These are phyloP conservation scores for Quercus mongolica DNA, from an alignment of 306 rosid species.

Conservation along the genomic window DNA sequence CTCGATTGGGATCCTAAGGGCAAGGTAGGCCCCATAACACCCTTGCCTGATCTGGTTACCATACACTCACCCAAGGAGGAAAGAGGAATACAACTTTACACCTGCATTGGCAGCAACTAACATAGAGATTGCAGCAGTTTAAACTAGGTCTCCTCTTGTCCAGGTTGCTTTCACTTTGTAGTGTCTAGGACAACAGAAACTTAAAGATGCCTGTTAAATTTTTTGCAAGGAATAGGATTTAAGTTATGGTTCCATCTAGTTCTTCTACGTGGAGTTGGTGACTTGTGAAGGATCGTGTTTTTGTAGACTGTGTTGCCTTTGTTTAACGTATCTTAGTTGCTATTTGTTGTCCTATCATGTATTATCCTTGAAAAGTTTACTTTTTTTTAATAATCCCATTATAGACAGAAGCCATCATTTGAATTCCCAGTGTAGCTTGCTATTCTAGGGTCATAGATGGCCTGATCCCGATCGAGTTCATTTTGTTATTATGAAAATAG, in stretches of 20 bases:
- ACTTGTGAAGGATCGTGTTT: not conserved
- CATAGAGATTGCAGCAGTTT: constrained; percentile 22
- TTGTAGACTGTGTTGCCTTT: not conserved
- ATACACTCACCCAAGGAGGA: constrained; percentile 39
- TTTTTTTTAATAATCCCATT: not conserved
- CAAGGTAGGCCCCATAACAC: constrained; percentile 67
- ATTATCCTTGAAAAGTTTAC: no score
- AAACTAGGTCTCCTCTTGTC: not conserved
- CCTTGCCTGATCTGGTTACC: constrained; percentile 61
- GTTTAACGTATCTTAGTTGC: not conserved
- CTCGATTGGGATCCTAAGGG: constrained; percentile 83
- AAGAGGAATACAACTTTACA: constrained; percentile 24
- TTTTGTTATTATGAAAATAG: no score
- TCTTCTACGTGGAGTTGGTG: not conserved
- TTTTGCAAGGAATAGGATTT: not conserved
- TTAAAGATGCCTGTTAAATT: not conserved
- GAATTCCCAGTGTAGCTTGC: not conserved
- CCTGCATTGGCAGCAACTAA: constrained; percentile 9
- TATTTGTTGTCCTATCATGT: no score
- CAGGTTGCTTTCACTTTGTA: not conserved
- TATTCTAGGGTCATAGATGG: not conserved
- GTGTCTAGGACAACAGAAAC: not conserved
- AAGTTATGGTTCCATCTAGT: not conserved
- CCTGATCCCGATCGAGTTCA: no score
- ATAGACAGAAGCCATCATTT: not conserved